Percentiles rank a stretch among this genome's conserved stretches.
Evolutionary conservation across 2,329 filamentous ascomycete species (phyloP).

Genomic region (Epichloe typhina): DNA sequence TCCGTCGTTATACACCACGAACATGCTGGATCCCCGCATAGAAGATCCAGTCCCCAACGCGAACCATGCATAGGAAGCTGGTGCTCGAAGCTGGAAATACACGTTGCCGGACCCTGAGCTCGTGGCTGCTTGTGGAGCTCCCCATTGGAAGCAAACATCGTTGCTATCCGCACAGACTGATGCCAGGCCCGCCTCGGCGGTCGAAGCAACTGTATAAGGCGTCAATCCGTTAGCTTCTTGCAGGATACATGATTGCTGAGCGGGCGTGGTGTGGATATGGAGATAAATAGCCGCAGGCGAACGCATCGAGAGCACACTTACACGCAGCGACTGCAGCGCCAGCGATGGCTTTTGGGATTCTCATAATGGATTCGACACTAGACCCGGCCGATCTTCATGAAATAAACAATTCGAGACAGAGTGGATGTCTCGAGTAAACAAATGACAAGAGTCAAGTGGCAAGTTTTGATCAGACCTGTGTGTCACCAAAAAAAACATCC

Average conservation of each 20-base stretch:
- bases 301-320: not conserved
- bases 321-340: not conserved
- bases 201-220: not conserved
- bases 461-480: not conserved
- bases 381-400: not conserved
- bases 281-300: not conserved
- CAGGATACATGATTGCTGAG: not conserved
- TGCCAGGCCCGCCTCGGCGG: not conserved
- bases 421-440: not conserved
- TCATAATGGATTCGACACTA: not conserved
- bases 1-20: conserved; percentile 48
- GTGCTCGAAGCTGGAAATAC: conserved; percentile 46
- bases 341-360: not conserved
- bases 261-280: too few relatives aligned
- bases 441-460: not conserved
- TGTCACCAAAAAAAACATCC: not conserved
- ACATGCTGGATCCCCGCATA: conserved; percentile 48
- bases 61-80: conserved; percentile 41
- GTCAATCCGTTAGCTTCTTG: not conserved
- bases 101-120: conserved; percentile 38
- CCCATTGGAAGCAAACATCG: conserved; percentile 40
- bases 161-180: not conserved
- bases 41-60: conserved; percentile 40
- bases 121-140: conserved; percentile 36
- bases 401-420: not conserved